A percentile compares a stretch with the other conserved stretches of the same genome.
phyloP scores from a whole-genome alignment of 768 basidiomycete species.

The Pisolithus albus region DNA sequence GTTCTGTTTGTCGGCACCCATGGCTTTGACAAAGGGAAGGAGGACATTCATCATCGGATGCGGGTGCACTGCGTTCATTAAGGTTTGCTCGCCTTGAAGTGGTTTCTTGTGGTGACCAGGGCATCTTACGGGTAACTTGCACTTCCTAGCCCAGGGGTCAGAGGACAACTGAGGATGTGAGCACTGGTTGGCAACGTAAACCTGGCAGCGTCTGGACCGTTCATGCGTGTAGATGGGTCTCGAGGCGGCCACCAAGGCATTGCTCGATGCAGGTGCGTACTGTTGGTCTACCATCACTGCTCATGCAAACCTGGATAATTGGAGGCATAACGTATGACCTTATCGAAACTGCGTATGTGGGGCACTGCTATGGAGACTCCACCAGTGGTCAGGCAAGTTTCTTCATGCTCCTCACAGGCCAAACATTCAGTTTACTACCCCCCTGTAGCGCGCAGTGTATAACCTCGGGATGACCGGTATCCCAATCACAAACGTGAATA shows the following conservation, averaged over 20 bases:
- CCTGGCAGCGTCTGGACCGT: not conserved
- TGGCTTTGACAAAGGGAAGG: conserved; percentile 5
- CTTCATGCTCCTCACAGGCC: not conserved
- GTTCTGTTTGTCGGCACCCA: not conserved
- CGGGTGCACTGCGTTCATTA: conserved; percentile 73
- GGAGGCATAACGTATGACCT: conserved; percentile 78
- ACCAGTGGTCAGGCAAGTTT: conserved; percentile 60
- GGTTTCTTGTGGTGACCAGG: not conserved
- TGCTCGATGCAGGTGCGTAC: conserved; percentile 68
- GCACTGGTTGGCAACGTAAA: conserved; percentile 9
- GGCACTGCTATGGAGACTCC: conserved; percentile 77
- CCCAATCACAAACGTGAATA: conserved; percentile 82
- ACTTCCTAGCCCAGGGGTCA: conserved; percentile 51
- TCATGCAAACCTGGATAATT: not conserved
- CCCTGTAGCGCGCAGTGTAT: conserved; percentile 62
- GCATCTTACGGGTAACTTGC: not conserved
- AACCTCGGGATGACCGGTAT: conserved; percentile 79
- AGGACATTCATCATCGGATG: conserved; percentile 61
- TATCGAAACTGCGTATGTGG: conserved; percentile 67
- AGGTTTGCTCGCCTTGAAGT: conserved; percentile 36
- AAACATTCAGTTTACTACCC: not conserved
- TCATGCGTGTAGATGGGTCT: conserved; percentile 59
- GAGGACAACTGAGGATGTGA: conserved; percentile 66
- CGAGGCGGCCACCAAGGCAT: conserved; percentile 81
- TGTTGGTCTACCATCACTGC: not conserved